Conservation (phyloP, 768 basidiomycete genomes). For the Boletus rufocinnamomeus region DNA sequence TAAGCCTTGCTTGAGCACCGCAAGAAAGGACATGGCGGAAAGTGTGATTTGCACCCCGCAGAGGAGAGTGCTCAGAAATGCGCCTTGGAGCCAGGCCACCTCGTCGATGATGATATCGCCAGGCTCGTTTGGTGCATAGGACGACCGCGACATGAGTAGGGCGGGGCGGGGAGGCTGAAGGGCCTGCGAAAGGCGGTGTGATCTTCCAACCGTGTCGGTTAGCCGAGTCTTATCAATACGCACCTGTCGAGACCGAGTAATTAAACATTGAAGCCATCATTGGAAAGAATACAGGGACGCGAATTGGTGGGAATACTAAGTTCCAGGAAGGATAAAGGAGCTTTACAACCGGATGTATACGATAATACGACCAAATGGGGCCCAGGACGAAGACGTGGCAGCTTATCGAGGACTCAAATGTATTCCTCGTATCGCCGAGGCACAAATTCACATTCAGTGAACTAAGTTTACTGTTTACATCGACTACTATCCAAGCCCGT, state of each 20-base stretch:
- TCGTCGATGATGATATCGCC: constrained; percentile 2
- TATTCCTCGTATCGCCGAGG: neutral
- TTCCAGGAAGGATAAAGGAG: neutral
- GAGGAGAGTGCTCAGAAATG: constrained; percentile 23
- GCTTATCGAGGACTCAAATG: neutral
- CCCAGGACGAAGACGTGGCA: neutral
- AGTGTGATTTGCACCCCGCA: constrained; percentile 24
- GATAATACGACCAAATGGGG: neutral
- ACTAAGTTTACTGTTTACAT: no score
- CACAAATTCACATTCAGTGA: neutral
- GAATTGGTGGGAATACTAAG: constrained; percentile 7
- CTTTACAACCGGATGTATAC: neutral
- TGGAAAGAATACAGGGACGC: constrained; percentile 10
- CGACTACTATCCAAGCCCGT: neutral
- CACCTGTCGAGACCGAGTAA: neutral
- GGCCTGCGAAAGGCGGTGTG: constrained; percentile 10
- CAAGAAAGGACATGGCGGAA: constrained; percentile 21
- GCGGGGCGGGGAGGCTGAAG: neutral
- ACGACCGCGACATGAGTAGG: constrained; percentile 8
- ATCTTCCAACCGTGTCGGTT: neutral
- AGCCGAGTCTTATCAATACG: constrained; percentile 6
- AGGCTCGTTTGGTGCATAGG: constrained; percentile 6
- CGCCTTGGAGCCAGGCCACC: constrained; percentile 25
- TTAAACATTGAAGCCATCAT: neutral
- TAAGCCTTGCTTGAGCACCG: constrained; percentile 18